These are phyloP conservation scores for Orbilia quercus DNA, from an alignment of 2,329 filamentous ascomycete species.

Conservation along the genomic window DNA sequence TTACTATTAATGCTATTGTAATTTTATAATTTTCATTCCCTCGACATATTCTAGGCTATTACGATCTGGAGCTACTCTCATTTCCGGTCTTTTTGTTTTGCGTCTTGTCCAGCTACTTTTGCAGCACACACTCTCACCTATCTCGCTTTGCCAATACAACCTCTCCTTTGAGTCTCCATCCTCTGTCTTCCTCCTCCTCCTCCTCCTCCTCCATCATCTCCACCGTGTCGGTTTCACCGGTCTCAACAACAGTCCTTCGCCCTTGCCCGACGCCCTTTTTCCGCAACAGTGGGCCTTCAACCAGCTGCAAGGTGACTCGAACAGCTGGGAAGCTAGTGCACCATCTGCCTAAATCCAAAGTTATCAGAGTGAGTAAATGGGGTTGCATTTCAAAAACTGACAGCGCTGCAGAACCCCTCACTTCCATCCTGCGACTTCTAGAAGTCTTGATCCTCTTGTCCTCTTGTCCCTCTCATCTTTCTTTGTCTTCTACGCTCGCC, in stretches of 20 bases:
- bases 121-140: no score
- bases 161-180: conserved; percentile 1
- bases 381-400: conserved; percentile 37
- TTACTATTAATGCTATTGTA: not conserved
- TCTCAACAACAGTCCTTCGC: not conserved
- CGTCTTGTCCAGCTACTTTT: no score
- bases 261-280: conserved; percentile 4
- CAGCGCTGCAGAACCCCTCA: conserved; percentile 47
- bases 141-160: not conserved
- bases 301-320: conserved; percentile 42
- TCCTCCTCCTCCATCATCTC: not conserved
- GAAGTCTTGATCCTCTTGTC: conserved; percentile 1
- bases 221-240: not conserved
- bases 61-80: not conserved
- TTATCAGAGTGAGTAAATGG: conserved; percentile 32
- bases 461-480: conserved; percentile 13
- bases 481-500: no score
- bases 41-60: not conserved
- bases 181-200: conserved; percentile 5
- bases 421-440: conserved; percentile 33
- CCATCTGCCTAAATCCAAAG: conserved; percentile 48
- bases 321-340: conserved; percentile 37
- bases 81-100: not conserved
- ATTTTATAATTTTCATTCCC: conserved; percentile 1
- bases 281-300: conserved; percentile 44